Evolutionary conservation across 2,329 filamentous ascomycete genomes (phyloP).

Genomic region (Colletotrichum sp.): DNA sequence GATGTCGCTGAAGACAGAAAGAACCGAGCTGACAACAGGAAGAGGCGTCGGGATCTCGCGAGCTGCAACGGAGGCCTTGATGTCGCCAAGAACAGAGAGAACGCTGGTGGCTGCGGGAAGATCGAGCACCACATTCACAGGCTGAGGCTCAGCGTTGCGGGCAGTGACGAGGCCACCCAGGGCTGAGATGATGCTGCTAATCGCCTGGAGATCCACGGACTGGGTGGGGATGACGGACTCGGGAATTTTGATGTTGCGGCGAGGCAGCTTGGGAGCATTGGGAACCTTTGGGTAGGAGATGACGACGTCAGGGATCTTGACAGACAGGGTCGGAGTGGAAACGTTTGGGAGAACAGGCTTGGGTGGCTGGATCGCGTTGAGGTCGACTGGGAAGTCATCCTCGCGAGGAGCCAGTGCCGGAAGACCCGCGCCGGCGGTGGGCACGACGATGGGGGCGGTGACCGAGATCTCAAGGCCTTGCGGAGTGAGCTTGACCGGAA

Average conservation of each 20-base stretch:
- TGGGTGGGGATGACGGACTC: neutral
- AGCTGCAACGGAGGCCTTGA: neutral
- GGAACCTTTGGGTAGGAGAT: neutral
- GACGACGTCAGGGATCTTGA: neutral
- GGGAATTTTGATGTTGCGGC: neutral
- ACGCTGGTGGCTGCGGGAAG: neutral
- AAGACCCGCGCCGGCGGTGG: neutral
- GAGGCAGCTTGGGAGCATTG: neutral
- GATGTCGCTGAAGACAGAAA: neutral
- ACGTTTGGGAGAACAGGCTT: neutral
- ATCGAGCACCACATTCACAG: neutral
- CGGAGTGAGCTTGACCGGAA: neutral
- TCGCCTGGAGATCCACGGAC: neutral
- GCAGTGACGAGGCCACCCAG: neutral
- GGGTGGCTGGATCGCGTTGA: neutral
- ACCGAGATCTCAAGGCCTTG: neutral
- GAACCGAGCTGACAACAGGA: neutral
- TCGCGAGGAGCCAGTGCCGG: neutral
- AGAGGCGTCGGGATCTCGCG: neutral
- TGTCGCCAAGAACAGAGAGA: neutral
- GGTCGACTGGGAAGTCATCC: neutral
- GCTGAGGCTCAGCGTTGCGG: neutral
- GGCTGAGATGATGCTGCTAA: neutral
- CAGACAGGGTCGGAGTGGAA: neutral
- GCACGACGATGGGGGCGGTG: neutral